Base-by-base conservation (phyloP, 140 eudicot species). In the Oenanthe javanica region DNA sequence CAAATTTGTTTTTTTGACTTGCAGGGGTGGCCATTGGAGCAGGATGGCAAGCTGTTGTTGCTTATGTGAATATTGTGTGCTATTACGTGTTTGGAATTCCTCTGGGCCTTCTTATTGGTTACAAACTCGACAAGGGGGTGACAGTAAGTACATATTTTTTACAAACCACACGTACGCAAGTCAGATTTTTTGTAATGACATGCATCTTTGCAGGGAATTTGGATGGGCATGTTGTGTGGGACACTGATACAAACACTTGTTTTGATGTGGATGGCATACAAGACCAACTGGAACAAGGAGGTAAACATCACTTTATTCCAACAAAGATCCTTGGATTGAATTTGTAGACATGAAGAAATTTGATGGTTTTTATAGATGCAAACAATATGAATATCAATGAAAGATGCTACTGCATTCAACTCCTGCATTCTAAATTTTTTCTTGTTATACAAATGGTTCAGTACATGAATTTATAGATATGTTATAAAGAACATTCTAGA, bases 221-320 rank as follows among this genome's bases (percentile, higher is more conserved):
- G 97, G 97, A 77, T 85, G 0, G 97, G 96, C 67, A 88, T 92
- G 93, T 27, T 92, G 64, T 59, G 86, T 0, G 97, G 97, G 71
- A 92, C 96, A 0, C 80, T 83, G 36, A 84, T 87, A 52, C 97
- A 92, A 79, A 92, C 96, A 15, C 6, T 79, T 6, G 72, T 86
- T 3, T 84, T 92, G 64, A 75, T 90, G 23, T 81, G 77, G 45
- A 85, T 92, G 52, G 84, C 87, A 18, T 87, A 83, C 78, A 77
- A 82, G 84, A 88, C 96, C 77, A 86, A 90, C 67, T 92, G 97
- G 97, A 87, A 84, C 23, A 92, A 87, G 83, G 96, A 92, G 97
- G 96, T 90, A 85, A 16, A 23, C 46, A 64, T 47, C 51, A 66
- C 45, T 14, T 66, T 67, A n/a, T 66, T 19, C 8, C 38, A 4